phyloP scores from a whole-genome alignment of 1,284 basidiomycete species.

The Peniophora sp. region DNA sequence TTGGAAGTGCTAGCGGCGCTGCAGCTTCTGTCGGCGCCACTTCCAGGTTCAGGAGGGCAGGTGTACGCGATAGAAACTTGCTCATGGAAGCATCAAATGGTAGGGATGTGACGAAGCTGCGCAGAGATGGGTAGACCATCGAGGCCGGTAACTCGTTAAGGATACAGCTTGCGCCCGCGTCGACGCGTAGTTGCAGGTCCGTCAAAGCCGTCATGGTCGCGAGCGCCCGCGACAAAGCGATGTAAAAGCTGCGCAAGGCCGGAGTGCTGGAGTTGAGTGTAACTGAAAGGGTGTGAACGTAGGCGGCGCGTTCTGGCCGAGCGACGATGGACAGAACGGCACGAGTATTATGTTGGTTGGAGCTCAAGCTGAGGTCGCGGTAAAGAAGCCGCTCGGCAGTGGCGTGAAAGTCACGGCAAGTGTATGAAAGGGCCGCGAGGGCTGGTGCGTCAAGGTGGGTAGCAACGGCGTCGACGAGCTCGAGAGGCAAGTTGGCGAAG shows the following conservation, averaged over 20 bases:
- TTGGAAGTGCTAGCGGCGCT: constrained; percentile 17
- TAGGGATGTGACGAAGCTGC: constrained; percentile 50
- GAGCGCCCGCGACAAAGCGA: constrained; percentile 41
- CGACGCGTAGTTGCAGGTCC: constrained; percentile 49
- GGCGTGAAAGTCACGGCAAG: constrained; percentile 32
- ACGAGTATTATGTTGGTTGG: constrained; percentile 29
- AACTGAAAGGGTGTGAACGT: constrained; percentile 54
- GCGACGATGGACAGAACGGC: constrained; percentile 47
- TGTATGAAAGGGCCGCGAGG: constrained; percentile 39
- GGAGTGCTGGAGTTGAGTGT: constrained; percentile 33
- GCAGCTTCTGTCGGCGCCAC: constrained; percentile 19
- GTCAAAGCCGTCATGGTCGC: constrained; percentile 48
- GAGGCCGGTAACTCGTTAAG: constrained; percentile 19
- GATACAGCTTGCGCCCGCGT: constrained; percentile 43
- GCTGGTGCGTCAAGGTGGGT: constrained; percentile 25
- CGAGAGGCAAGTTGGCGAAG: constrained; percentile 37
- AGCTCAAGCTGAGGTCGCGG: constrained; percentile 40
- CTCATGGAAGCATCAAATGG: constrained; percentile 47
- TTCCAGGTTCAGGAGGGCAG: constrained; percentile 45
- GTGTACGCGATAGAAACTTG: constrained; percentile 46
- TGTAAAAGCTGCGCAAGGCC: constrained; percentile 38
- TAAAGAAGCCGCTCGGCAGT: constrained; percentile 57
- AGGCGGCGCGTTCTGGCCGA: constrained; percentile 41
- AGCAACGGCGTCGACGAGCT: constrained; percentile 45
- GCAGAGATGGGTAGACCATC: constrained; percentile 35